A percentile compares a stretch with the other conserved stretches of the same genome.
These are phyloP conservation scores for Tillandsia fasciculata DNA, from an alignment of 176 grass and related monocot species.

Conservation along the genomic window DNA sequence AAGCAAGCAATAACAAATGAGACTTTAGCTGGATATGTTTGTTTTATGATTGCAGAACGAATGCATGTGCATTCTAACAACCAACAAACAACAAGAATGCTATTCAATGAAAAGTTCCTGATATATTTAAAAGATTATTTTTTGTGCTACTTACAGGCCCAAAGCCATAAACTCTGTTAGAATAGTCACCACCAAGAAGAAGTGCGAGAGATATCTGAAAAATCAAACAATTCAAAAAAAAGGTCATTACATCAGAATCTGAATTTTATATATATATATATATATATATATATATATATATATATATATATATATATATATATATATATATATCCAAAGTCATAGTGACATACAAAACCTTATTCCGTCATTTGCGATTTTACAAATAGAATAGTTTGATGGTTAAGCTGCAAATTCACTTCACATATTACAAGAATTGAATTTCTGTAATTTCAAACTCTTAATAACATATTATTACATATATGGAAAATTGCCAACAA, in stretches of 20 bases:
- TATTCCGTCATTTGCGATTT: too few species aligned
- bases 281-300: neutral
- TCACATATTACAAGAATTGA: too few species aligned
- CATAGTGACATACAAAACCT: neutral
- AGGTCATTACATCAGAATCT: slow-evolving; percentile 4
- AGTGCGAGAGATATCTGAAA: slow-evolving; percentile 79
- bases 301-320: neutral
- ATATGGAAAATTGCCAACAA: neutral
- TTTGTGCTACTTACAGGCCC: slow-evolving; percentile 53
- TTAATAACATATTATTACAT: neutral
- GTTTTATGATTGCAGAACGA: neutral
- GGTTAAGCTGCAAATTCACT: too few species aligned
- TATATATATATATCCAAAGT: neutral
- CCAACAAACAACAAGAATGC: neutral
- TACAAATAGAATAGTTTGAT: too few species aligned
- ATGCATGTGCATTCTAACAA: neutral
- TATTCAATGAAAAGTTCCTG: neutral
- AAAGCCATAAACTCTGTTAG: slow-evolving; percentile 71
- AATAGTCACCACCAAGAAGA: slow-evolving; percentile 92
- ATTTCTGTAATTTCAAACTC: too few species aligned
- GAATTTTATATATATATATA: neutral
- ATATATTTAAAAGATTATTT: neutral
- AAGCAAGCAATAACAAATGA: too few species aligned
- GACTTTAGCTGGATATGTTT: neutral
- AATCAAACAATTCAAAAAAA: slow-evolving; percentile 5